Conservation (phyloP, 163 green algal species). For the Botryococcus braunii region DNA sequence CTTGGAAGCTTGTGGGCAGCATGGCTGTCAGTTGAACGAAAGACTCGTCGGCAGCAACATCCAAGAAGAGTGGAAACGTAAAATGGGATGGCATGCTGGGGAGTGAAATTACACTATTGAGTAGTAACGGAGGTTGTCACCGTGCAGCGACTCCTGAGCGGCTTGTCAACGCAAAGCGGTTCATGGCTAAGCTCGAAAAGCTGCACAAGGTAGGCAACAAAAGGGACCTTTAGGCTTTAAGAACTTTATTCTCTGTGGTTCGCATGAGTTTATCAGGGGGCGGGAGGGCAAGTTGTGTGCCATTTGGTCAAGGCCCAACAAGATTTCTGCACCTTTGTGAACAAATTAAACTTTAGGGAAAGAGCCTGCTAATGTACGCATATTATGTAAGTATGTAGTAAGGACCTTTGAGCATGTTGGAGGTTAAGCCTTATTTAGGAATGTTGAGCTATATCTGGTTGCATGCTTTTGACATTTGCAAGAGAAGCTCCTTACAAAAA, state of each 20-base stretch:
- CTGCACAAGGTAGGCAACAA: constrained; percentile 38
- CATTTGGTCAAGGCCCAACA: no score
- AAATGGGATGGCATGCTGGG: neutral
- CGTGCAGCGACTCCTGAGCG: constrained; percentile 35
- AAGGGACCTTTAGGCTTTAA: no score
- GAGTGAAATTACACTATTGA: neutral
- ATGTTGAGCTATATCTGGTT: neutral
- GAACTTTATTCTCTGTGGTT: no score
- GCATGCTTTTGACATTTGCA: neutral
- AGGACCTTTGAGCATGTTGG: no score
- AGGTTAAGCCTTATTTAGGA: no score
- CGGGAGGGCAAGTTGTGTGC: no score
- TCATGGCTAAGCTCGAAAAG: constrained; percentile 40
- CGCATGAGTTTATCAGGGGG: no score
- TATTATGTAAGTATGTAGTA: no score
- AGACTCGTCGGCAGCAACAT: neutral
- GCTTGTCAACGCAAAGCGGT: constrained; percentile 33
- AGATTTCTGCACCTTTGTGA: no score
- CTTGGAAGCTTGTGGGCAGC: neutral
- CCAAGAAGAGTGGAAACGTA: neutral
- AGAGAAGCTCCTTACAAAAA: neutral
- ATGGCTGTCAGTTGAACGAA: neutral
- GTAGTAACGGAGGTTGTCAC: neutral
- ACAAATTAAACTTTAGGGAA: no score
- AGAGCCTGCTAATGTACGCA: no score